Evolutionary conservation across 139 green algal genomes (phyloP).

Genomic region (Deuterostichococcus epilithicus): DNA sequence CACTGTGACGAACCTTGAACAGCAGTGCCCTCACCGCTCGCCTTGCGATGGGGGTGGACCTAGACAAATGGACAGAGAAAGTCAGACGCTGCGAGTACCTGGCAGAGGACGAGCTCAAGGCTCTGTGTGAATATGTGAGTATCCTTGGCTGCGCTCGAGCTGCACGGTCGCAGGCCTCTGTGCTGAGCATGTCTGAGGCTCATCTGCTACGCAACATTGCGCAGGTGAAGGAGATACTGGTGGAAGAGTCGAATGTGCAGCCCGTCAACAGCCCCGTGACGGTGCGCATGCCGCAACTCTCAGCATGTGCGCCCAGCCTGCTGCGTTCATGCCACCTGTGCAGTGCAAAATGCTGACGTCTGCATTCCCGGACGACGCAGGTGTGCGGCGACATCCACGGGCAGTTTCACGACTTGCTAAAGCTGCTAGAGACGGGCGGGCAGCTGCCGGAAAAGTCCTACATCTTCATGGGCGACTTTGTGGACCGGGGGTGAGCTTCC

Average conservation of each 20-base stretch:
- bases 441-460: slow-evolving; percentile 95
- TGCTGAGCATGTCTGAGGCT: neutral
- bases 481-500: slow-evolving; percentile 79
- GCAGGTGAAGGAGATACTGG: slow-evolving; percentile 95
- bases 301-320: neutral
- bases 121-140: slow-evolving; percentile 90
- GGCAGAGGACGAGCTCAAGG: slow-evolving; percentile 94
- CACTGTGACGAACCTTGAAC: neutral
- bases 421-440: slow-evolving; percentile 95
- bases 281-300: slow-evolving; percentile 35
- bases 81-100: slow-evolving; percentile 85
- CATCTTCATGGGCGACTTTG: slow-evolving; percentile 99
- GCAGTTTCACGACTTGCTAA: slow-evolving; percentile 98
- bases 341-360: slow-evolving; percentile 1
- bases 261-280: slow-evolving; percentile 96
- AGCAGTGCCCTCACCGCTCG: too few relatives aligned
- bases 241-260: slow-evolving; percentile 99
- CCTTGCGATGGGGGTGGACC: slow-evolving; percentile 33
- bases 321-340: neutral
- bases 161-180: neutral
- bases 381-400: slow-evolving; percentile 99
- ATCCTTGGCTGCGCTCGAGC: neutral
- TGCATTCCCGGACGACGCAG: slow-evolving; percentile 25
- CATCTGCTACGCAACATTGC: neutral
- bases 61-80: slow-evolving; percentile 92